These are phyloP conservation scores for Entomortierella parvispora DNA, from an alignment of 192 early-diverging fungal genomes.

Conservation along the genomic window DNA sequence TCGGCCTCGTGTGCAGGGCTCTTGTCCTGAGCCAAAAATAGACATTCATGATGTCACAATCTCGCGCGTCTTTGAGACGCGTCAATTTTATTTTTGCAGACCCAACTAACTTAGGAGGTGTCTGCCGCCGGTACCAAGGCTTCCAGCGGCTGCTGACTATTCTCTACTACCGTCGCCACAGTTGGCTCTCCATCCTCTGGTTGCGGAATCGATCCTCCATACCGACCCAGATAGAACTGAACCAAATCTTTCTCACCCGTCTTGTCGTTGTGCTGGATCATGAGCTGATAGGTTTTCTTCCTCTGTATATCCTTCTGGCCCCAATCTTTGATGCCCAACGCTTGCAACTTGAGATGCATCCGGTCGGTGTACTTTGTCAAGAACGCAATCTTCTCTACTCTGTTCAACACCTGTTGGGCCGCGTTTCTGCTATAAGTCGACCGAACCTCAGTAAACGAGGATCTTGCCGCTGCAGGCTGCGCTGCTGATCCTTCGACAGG, in stretches of 20 bases:
- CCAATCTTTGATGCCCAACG: slow-evolving; percentile 50
- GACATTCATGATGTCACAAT: too few relatives aligned
- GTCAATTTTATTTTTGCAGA: too few relatives aligned
- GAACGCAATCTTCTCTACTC: slow-evolving; percentile 45
- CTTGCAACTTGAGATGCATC: slow-evolving; percentile 42
- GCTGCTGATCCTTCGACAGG: neutral
- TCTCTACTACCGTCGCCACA: too few relatives aligned
- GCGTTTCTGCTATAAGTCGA: neutral
- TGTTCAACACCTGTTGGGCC: slow-evolving; percentile 23
- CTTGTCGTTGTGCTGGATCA: slow-evolving; percentile 58
- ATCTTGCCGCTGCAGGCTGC: neutral
- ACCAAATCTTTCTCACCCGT: slow-evolving; percentile 53
- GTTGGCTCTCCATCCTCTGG: too few relatives aligned
- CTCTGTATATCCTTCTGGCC: slow-evolving; percentile 42
- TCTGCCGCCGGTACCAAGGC: too few relatives aligned
- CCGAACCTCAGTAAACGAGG: too few relatives aligned
- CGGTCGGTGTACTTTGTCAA: slow-evolving; percentile 48
- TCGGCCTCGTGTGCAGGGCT: too few relatives aligned
- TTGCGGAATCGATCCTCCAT: slow-evolving; percentile 39
- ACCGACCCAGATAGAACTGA: slow-evolving; percentile 54
- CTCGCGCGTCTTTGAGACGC: too few relatives aligned
- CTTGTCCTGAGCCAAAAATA: too few relatives aligned
- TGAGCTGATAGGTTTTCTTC: slow-evolving; percentile 57
- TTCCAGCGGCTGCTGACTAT: too few relatives aligned
- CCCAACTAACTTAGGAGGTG: too few relatives aligned